Conservation (phyloP, 1,284 basidiomycete species). For the Apiotrichum mycotoxinovorans region DNA sequence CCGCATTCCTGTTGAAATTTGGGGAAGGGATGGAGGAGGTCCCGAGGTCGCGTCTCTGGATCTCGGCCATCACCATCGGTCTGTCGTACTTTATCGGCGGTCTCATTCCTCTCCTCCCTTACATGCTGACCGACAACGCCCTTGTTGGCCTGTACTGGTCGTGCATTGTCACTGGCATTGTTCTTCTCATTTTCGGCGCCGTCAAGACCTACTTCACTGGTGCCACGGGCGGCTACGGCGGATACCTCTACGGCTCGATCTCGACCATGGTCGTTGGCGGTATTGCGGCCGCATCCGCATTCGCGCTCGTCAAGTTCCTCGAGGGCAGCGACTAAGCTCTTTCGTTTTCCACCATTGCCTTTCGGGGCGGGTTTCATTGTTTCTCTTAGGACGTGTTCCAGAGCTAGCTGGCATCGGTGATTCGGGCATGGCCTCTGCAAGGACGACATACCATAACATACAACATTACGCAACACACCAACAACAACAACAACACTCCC, state of each 20-base stretch:
- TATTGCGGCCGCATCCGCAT: slow-evolving; percentile 78
- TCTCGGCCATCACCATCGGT: slow-evolving; percentile 91
- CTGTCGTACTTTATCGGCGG: slow-evolving; percentile 71
- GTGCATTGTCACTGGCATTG: slow-evolving; percentile 66
- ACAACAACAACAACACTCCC: too few species aligned
- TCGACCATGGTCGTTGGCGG: slow-evolving; percentile 88
- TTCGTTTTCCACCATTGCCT: background rate
- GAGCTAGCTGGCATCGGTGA: too few species aligned
- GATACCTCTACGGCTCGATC: slow-evolving; percentile 77
- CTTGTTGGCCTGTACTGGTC: slow-evolving; percentile 47
- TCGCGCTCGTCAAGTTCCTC: slow-evolving; percentile 73
- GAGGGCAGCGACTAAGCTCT: slow-evolving; percentile 50
- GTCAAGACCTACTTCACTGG: slow-evolving; percentile 88
- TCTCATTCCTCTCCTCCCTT: slow-evolving; percentile 81
- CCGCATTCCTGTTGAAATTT: slow-evolving; percentile 88
- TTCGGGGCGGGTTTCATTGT: background rate
- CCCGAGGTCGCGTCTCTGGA: slow-evolving; percentile 64
- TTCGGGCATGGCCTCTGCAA: background rate
- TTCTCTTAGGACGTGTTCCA: too few species aligned
- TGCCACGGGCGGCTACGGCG: slow-evolving; percentile 57
- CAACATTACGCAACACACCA: background rate
- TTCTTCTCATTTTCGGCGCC: slow-evolving; percentile 84
- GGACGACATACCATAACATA: background rate
- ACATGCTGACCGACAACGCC: slow-evolving; percentile 70
- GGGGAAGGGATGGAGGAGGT: slow-evolving; percentile 88